Evolutionary conservation across 805 yeast species (phyloP).

Genomic region (Millerozyma acaciae): DNA sequence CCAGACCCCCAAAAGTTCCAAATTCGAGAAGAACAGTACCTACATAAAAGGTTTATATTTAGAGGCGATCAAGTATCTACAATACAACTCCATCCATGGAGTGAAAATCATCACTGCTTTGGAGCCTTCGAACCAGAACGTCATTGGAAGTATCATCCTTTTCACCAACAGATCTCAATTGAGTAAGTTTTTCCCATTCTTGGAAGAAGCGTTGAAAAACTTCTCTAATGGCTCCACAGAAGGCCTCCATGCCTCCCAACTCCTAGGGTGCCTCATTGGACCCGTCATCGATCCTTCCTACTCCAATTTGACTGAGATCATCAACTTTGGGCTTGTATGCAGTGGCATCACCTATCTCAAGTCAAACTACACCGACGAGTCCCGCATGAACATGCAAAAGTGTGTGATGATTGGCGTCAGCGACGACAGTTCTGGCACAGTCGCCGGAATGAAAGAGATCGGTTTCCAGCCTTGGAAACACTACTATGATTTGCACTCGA

Average conservation of each 20-base stretch:
- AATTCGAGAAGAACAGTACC: constrained; percentile 18
- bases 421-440: constrained; percentile 27
- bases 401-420: constrained; percentile 37
- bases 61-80: constrained; percentile 32
- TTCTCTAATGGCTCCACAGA: constrained; percentile 1
- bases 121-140: constrained; percentile 49
- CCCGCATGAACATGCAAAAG: constrained; percentile 20
- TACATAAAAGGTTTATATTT: constrained; percentile 25
- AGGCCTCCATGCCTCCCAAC: constrained; percentile 1
- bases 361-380: constrained; percentile 24
- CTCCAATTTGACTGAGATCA: constrained; percentile 49
- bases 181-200: constrained; percentile 48
- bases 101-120: constrained; percentile 48
- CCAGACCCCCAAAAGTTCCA: constrained; percentile 9
- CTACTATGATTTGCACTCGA: constrained; percentile 34
- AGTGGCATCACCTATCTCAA: constrained; percentile 50
- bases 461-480: constrained; percentile 40
- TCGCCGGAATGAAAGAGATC: constrained; percentile 36
- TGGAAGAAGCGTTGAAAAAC: constrained; percentile 35
- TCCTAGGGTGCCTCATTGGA: constrained; percentile 51
- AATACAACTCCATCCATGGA: constrained; percentile 26
- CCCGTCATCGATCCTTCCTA: constrained; percentile 52
- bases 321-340: constrained; percentile 55
- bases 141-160: constrained; percentile 49
- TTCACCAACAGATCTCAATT: constrained; percentile 45